Conservation (phyloP, 805 yeast species). For the Lachancea quebecensis region DNA sequence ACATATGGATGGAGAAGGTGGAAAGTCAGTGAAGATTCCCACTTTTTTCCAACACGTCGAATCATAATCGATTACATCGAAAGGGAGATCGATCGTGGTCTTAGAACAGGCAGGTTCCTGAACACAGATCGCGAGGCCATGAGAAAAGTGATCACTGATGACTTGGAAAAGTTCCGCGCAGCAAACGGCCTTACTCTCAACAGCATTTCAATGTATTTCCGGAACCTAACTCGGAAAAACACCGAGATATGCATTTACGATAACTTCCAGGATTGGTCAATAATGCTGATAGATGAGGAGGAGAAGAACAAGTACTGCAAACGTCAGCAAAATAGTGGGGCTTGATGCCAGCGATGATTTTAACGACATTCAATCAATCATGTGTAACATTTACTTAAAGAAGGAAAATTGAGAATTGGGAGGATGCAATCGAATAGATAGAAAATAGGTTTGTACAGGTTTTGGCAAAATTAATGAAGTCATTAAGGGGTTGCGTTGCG, state of each 20-base stretch:
- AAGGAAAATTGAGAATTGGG: too few species aligned
- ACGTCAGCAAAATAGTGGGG: constrained; percentile 14
- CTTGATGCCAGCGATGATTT: not conserved
- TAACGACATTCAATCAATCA: not conserved
- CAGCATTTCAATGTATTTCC: constrained; percentile 29
- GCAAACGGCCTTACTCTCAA: constrained; percentile 30
- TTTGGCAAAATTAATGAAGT: too few species aligned
- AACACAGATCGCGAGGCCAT: constrained; percentile 29
- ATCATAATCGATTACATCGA: constrained; percentile 35
- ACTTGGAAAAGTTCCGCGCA: constrained; percentile 31
- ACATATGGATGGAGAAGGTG: constrained; percentile 33
- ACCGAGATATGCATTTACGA: constrained; percentile 29
- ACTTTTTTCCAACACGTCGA: constrained; percentile 34
- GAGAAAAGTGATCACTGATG: constrained; percentile 29
- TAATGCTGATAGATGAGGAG: constrained; percentile 26
- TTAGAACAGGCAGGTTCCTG: constrained; percentile 28
- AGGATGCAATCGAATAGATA: too few species aligned
- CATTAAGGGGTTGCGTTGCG: too few species aligned
- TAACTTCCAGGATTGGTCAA: constrained; percentile 28
- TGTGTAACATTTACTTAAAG: not conserved
- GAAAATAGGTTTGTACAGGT: too few species aligned
- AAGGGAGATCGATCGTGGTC: constrained; percentile 30
- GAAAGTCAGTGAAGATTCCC: constrained; percentile 35
- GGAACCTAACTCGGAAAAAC: constrained; percentile 25
- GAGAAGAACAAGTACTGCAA: constrained; percentile 29